Evolutionary conservation across 257 asterid genomes (phyloP).

Genomic region (Ehretia macrophylla): DNA sequence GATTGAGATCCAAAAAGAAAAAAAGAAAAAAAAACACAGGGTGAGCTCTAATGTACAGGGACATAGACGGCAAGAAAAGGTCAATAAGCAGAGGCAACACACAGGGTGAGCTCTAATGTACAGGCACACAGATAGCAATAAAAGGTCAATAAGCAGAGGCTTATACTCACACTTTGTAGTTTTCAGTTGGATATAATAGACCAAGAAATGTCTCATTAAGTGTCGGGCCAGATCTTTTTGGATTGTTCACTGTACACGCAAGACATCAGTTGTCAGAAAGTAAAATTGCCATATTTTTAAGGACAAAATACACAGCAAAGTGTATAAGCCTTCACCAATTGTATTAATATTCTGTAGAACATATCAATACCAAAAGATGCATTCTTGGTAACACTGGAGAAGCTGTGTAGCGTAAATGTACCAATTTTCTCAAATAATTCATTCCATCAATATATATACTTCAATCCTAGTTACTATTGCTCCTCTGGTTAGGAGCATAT

Average conservation of each 20-base stretch:
- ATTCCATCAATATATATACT: too few relatives aligned
- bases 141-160: not conserved
- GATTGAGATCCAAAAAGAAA: too few relatives aligned
- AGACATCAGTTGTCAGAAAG: slow-evolving; percentile 7
- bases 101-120: slow-evolving; percentile 9
- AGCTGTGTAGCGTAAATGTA: too few relatives aligned
- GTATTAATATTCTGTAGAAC: too few relatives aligned
- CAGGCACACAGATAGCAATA: not conserved
- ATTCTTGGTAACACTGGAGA: too few relatives aligned
- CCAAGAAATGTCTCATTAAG: slow-evolving; percentile 96
- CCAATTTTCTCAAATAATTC: too few relatives aligned
- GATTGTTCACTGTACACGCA: slow-evolving; percentile 85
- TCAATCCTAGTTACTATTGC: too few relatives aligned
- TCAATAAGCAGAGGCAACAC: not conserved
- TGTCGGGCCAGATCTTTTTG: slow-evolving; percentile 84
- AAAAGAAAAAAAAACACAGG: too few relatives aligned
- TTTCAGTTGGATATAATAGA: slow-evolving; percentile 91
- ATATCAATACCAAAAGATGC: too few relatives aligned
- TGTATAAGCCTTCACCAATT: too few relatives aligned
- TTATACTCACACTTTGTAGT: slow-evolving; percentile 91
- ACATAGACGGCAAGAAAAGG: not conserved
- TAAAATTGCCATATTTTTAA: too few relatives aligned
- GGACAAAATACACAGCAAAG: not conserved
- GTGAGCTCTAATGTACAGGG: slow-evolving; percentile 5
- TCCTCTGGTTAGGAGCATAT: too few relatives aligned